Conservation (phyloP, 495 filamentous ascomycete species). For the Aspergillus saccharolyticus region DNA sequence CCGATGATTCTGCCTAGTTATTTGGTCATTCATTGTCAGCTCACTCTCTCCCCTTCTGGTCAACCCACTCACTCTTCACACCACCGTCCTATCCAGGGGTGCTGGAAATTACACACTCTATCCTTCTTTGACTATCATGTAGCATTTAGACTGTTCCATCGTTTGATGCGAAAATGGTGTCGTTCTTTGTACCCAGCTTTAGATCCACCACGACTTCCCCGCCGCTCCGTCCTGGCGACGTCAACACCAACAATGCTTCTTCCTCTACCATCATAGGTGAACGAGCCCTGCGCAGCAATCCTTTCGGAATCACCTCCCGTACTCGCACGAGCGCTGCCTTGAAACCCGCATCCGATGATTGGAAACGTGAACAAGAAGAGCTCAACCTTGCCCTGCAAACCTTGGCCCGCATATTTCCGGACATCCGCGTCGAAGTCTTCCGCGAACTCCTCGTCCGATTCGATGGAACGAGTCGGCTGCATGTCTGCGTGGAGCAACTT, state of each 20-base stretch:
- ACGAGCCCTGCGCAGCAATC: conserved; percentile 38
- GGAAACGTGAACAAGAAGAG: conserved; percentile 49
- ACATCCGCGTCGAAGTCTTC: conserved; percentile 86
- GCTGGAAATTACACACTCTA: not conserved
- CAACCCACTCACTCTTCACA: not conserved
- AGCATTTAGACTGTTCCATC: conserved; percentile 17
- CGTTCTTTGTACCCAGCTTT: conserved; percentile 38
- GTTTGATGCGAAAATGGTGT: conserved; percentile 34
- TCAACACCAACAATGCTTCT: conserved; percentile 6
- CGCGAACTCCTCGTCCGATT: conserved; percentile 80
- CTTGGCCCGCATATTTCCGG: conserved; percentile 76
- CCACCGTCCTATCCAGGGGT: not conserved
- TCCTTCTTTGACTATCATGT: conserved; percentile 27
- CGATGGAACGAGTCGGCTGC: conserved; percentile 73
- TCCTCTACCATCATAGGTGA: conserved; percentile 35
- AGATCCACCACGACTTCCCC: conserved; percentile 31
- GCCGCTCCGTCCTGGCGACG: conserved; percentile 19
- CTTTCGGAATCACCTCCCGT: conserved; percentile 36
- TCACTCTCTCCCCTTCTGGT: not conserved
- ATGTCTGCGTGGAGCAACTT: conserved; percentile 80
- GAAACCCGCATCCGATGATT: conserved; percentile 24
- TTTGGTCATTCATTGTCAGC: not conserved
- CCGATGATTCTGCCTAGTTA: too few species aligned
- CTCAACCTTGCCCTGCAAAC: conserved; percentile 70
- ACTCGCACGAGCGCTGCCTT: conserved; percentile 23